Conservation (phyloP, 345 rosid genomes). For the Moricandia arvensis region DNA sequence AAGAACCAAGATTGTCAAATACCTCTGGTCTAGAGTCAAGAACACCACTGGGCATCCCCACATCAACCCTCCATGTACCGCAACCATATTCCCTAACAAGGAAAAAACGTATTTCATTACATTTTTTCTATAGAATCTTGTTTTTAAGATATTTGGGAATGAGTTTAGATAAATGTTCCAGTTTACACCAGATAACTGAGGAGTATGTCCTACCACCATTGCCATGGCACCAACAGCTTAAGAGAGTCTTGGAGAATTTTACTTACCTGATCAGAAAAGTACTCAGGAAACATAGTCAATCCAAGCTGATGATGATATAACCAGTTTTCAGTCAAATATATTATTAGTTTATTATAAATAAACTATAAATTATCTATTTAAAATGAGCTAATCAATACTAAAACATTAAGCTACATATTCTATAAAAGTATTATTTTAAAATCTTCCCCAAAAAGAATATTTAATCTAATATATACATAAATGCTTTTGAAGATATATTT, state of each 20-base stretch:
- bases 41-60: constrained; percentile 96
- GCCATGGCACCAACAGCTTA: constrained; percentile 68
- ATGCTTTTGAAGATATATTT: too few relatives aligned
- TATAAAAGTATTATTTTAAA: too few relatives aligned
- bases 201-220: constrained; percentile 95
- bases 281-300: not conserved
- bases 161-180: constrained; percentile 45
- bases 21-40: constrained; percentile 91
- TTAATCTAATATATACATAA: too few relatives aligned
- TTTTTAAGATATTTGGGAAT: not conserved
- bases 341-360: too few relatives aligned
- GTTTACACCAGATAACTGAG: constrained; percentile 71
- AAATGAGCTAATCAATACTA: too few relatives aligned
- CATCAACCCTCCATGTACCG: constrained; percentile 71
- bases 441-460: too few relatives aligned
- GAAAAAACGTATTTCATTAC: constrained; percentile 4
- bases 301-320: constrained; percentile 6
- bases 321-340: not conserved
- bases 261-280: constrained; percentile 46
- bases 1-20: constrained; percentile 1
- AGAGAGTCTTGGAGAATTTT: constrained; percentile 62
- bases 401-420: too few relatives aligned
- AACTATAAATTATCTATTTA: too few relatives aligned
- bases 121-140: not conserved
- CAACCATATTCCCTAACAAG: constrained; percentile 41